A percentile compares a stretch with the other conserved stretches of the same genome.
These are phyloP conservation scores for Fusarium xylarioides DNA, from an alignment of 2,329 filamentous ascomycete genomes.

Conservation along the genomic window DNA sequence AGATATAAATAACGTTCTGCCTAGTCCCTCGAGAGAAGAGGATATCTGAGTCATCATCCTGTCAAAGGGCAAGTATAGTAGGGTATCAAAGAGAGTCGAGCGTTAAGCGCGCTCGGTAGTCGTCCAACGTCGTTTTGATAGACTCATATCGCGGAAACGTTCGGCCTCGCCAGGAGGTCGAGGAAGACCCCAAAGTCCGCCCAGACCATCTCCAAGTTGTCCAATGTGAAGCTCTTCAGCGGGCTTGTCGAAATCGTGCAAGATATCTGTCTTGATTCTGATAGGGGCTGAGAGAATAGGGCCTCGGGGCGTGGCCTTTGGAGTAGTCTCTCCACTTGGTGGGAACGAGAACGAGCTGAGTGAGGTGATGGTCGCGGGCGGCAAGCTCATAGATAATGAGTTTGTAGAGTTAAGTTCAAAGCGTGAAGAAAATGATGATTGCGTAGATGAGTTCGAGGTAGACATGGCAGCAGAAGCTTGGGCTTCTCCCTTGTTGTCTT, in stretches of 20 bases:
- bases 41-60: constrained; percentile 20
- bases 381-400: constrained; percentile 31
- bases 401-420: constrained; percentile 33
- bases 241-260: constrained; percentile 41
- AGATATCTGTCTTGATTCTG: constrained; percentile 46
- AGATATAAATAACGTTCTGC: constrained; percentile 13
- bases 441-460: constrained; percentile 18
- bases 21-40: not conserved
- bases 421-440: constrained; percentile 12
- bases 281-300: constrained; percentile 49
- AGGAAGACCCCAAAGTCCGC: constrained; percentile 57
- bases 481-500: constrained; percentile 20
- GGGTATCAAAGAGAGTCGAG: constrained; percentile 4
- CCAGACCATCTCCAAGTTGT: constrained; percentile 50
- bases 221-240: constrained; percentile 46
- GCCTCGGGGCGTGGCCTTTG: constrained; percentile 36
- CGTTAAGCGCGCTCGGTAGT: constrained; percentile 56
- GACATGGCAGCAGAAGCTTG: not conserved
- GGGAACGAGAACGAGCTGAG: constrained; percentile 34
- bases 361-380: constrained; percentile 34
- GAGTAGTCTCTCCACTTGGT: constrained; percentile 26
- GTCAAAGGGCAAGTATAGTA: constrained; percentile 4
- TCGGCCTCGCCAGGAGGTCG: constrained; percentile 57
- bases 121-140: constrained; percentile 65
- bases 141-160: constrained; percentile 55